Evolutionary conservation across 2,329 filamentous ascomycete genomes (phyloP).

Genomic region (Uncinocarpus reesii): DNA sequence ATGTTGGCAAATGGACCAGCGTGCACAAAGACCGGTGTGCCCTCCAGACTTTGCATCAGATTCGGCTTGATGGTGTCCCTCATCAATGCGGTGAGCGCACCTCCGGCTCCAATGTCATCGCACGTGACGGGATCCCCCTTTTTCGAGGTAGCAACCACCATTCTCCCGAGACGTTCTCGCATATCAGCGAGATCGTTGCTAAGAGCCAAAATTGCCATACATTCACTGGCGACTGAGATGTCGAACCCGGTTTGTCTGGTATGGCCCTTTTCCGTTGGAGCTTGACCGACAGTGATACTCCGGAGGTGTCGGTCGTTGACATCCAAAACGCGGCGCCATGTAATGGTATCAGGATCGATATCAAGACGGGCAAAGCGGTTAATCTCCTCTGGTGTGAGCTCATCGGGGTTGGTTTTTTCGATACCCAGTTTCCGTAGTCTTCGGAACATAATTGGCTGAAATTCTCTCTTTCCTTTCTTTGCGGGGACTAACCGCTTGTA

Average conservation of each 20-base stretch:
- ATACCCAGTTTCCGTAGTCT: conserved; percentile 93
- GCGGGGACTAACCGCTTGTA: conserved; percentile 78
- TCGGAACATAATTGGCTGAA: conserved; percentile 83
- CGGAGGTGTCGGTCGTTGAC: conserved; percentile 94
- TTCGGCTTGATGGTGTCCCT: conserved; percentile 98
- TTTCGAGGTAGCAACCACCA: conserved; percentile 86
- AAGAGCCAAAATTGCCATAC: conserved; percentile 94
- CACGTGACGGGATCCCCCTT: conserved; percentile 85
- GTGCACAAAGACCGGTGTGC: conserved; percentile 94
- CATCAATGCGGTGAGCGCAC: conserved; percentile 88
- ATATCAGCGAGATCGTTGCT: conserved; percentile 81
- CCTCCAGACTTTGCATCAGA: conserved; percentile 95
- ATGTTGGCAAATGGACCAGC: conserved; percentile 98
- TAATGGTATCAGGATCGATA: conserved; percentile 94
- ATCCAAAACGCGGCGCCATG: conserved; percentile 90
- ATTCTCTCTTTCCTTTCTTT: conserved; percentile 82
- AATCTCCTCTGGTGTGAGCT: conserved; percentile 83
- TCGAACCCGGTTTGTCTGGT: conserved; percentile 88
- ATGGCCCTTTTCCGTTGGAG: conserved; percentile 80
- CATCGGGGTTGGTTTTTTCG: conserved; percentile 83
- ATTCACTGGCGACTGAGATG: conserved; percentile 94
- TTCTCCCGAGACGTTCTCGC: conserved; percentile 83
- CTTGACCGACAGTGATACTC: conserved; percentile 77
- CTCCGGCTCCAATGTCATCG: conserved; percentile 86
- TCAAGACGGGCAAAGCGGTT: conserved; percentile 81